Conservation (phyloP, 2,329 filamentous ascomycete genomes). For the Achaetomium macrosporum region DNA sequence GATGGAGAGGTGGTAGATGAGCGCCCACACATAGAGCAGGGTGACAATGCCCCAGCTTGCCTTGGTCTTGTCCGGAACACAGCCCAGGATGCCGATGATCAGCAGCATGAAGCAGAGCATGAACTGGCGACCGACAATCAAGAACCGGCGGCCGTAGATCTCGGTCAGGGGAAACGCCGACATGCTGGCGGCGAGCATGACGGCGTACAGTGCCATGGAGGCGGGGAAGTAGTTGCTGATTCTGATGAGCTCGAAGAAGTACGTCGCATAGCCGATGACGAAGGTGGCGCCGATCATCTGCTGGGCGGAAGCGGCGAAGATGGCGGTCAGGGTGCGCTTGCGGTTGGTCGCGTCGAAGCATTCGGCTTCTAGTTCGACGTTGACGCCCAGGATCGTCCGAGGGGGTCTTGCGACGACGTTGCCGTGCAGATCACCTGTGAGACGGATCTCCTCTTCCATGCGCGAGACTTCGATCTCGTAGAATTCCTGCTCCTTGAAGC, state of each 20-base stretch:
- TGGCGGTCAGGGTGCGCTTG: constrained; percentile 4
- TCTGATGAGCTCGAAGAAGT: constrained; percentile 2
- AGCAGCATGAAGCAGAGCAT: background rate
- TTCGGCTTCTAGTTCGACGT: background rate
- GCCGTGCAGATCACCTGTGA: background rate
- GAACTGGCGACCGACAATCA: constrained; percentile 1
- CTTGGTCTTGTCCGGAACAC: constrained; percentile 1
- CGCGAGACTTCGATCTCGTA: constrained; percentile 2
- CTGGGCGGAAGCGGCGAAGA: constrained; percentile 4
- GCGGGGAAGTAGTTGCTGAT: constrained; percentile 4
- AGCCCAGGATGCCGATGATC: constrained; percentile 3
- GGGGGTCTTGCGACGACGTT: background rate
- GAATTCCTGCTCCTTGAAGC: background rate
- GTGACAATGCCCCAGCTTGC: background rate
- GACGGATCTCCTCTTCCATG: constrained; percentile 3
- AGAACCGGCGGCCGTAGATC: constrained; percentile 3
- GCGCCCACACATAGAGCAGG: constrained; percentile 1
- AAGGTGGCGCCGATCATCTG: constrained; percentile 4
- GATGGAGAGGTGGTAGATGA: constrained; percentile 4
- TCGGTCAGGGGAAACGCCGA: background rate
- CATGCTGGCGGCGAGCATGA: constrained; percentile 4
- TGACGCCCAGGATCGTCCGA: background rate
- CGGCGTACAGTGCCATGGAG: constrained; percentile 3
- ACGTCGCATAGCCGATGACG: constrained; percentile 1
- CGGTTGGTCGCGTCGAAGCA: constrained; percentile 5